Evolutionary conservation across 2,329 filamentous ascomycete species (phyloP).

Genomic region (Daldinia eschscholtzii): DNA sequence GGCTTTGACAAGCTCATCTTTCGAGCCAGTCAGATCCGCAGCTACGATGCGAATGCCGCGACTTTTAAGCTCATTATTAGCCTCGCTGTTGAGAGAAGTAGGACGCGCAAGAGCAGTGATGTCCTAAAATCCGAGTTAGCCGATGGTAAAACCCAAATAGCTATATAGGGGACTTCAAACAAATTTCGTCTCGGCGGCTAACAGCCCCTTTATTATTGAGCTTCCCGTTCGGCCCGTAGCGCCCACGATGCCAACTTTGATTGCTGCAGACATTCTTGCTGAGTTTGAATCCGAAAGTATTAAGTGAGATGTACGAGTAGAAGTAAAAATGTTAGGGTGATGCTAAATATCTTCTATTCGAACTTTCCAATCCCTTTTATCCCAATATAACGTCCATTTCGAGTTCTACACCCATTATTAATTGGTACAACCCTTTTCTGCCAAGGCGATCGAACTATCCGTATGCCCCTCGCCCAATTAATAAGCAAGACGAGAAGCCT

Average conservation of each 20-base stretch:
- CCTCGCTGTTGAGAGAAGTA: slow-evolving; percentile 61
- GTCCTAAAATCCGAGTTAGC: slow-evolving; percentile 53
- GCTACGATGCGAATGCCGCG: slow-evolving; percentile 59
- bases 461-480: neutral
- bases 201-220: slow-evolving; percentile 56
- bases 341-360: neutral
- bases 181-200: slow-evolving; percentile 50
- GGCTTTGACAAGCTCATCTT: slow-evolving; percentile 57
- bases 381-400: neutral
- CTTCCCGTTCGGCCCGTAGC: slow-evolving; percentile 59
- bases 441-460: neutral
- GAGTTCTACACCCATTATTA: neutral
- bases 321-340: neutral
- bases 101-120: slow-evolving; percentile 62
- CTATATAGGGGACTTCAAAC: slow-evolving; percentile 40
- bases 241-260: slow-evolving; percentile 55
- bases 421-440: neutral
- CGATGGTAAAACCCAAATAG: neutral
- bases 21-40: slow-evolving; percentile 58
- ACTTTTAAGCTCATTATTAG: slow-evolving; percentile 55
- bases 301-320: neutral
- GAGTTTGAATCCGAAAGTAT: neutral
- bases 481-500: neutral
- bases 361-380: neutral
- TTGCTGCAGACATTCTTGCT: slow-evolving; percentile 6